phyloP scores from a whole-genome alignment of 2,329 filamentous ascomycete species.

The Leptographium lundbergii region DNA sequence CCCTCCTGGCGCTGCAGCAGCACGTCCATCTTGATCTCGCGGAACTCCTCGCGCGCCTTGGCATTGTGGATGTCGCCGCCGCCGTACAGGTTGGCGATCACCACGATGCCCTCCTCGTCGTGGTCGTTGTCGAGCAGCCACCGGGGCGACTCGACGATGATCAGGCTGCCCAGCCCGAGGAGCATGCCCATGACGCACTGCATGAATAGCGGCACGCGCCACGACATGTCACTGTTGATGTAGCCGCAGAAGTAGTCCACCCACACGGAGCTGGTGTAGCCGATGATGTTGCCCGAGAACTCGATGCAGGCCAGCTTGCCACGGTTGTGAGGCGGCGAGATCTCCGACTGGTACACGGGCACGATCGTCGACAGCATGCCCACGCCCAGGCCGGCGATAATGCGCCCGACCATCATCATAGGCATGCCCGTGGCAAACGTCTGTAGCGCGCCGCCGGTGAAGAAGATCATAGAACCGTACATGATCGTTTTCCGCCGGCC shows the following conservation, averaged over 20 bases:
- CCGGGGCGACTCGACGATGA: conserved; percentile 93
- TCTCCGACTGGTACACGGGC: conserved; percentile 87
- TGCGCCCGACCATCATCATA: conserved; percentile 78
- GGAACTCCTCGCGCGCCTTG: conserved; percentile 89
- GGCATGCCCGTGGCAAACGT: conserved; percentile 69
- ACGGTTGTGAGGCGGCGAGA: conserved; percentile 90
- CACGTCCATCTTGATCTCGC: conserved; percentile 98
- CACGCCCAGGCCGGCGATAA: conserved; percentile 75
- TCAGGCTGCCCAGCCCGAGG: conserved; percentile 70
- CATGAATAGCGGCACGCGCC: conserved; percentile 81
- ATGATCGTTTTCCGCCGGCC: conserved; percentile 82
- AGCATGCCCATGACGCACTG: conserved; percentile 90
- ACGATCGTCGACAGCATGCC: conserved; percentile 86
- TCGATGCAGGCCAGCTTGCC: conserved; percentile 96
- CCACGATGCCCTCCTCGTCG: conserved; percentile 95
- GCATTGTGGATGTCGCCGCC: conserved; percentile 88
- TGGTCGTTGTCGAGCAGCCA: conserved; percentile 97
- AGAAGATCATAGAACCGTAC: conserved; percentile 85
- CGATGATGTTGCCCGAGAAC: conserved; percentile 92
- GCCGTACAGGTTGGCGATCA: conserved; percentile 95
- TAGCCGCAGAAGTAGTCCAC: conserved; percentile 95
- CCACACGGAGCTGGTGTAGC: conserved; percentile 95
- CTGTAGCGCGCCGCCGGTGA: conserved; percentile 72
- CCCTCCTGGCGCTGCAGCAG: conserved; percentile 88
- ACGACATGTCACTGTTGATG: conserved; percentile 74